Evolutionary conservation across 2,329 filamentous ascomycete genomes (phyloP).

Genomic region (Aspergillus ruber): DNA sequence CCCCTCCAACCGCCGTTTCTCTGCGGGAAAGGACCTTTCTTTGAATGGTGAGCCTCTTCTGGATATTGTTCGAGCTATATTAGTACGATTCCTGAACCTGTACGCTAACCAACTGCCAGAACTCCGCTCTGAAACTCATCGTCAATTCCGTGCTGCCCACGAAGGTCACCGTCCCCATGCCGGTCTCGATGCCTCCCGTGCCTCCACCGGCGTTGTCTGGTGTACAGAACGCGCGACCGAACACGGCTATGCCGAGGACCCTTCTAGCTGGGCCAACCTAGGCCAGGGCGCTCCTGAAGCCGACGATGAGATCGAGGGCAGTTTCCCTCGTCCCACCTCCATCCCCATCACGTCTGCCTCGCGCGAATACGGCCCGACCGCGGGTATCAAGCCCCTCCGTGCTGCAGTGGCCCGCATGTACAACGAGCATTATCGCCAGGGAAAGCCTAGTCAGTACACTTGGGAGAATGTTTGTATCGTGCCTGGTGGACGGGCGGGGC

Average conservation of each 20-base stretch:
- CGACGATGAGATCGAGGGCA: constrained; percentile 84
- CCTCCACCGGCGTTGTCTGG: constrained; percentile 93
- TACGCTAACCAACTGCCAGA: constrained; percentile 46
- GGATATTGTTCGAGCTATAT: not conserved
- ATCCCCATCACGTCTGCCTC: constrained; percentile 73
- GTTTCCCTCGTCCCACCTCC: constrained; percentile 71
- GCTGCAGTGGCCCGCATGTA: constrained; percentile 87
- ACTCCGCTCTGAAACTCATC: constrained; percentile 74
- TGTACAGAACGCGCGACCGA: constrained; percentile 64
- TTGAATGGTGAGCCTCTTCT: constrained; percentile 36
- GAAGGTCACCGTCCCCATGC: constrained; percentile 87
- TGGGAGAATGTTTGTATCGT: constrained; percentile 98
- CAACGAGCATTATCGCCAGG: constrained; percentile 84
- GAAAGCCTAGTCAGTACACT: constrained; percentile 82
- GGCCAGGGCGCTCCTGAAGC: constrained; percentile 92
- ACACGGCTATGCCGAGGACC: constrained; percentile 79
- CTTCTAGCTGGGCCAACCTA: constrained; percentile 81
- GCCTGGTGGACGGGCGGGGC: constrained; percentile 80
- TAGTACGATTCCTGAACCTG: not conserved
- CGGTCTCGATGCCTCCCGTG: constrained; percentile 78
- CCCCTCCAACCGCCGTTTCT: constrained; percentile 35
- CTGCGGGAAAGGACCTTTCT: constrained; percentile 38
- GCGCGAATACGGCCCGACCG: constrained; percentile 87
- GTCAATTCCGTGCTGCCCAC: constrained; percentile 82
- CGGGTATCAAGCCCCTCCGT: constrained; percentile 83